Conservation (phyloP, 768 basidiomycete genomes). For the Leccinum truebloodii region DNA sequence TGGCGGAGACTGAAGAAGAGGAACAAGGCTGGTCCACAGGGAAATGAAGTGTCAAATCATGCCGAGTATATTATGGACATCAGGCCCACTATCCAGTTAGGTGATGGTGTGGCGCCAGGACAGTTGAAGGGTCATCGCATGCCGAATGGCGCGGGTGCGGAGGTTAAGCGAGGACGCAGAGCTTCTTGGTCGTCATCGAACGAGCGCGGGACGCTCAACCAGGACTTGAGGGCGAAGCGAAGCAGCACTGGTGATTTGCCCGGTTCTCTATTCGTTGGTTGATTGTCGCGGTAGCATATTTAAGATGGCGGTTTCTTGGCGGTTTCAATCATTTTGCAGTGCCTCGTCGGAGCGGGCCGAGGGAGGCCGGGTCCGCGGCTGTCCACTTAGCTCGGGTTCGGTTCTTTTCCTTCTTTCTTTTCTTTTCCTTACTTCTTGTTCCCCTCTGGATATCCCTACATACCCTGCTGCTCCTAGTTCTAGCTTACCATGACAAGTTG, state of each 20-base stretch:
- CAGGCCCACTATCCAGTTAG: constrained; percentile 26
- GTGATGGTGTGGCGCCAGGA: constrained; percentile 8
- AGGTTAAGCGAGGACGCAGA: constrained; percentile 15
- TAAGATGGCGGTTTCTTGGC: too few relatives aligned
- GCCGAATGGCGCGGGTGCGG: constrained; percentile 4
- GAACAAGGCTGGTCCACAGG: constrained; percentile 17
- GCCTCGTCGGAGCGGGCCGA: background rate
- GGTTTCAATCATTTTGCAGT: background rate
- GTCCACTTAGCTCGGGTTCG: background rate
- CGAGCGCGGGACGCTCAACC: constrained; percentile 24
- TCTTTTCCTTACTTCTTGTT: background rate
- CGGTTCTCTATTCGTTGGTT: background rate
- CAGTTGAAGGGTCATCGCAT: background rate
- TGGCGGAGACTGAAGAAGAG: constrained; percentile 53
- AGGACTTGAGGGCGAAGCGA: constrained; percentile 11
- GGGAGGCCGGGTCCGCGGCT: background rate
- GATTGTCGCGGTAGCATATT: background rate
- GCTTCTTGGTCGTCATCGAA: constrained; percentile 28
- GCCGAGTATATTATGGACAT: constrained; percentile 21
- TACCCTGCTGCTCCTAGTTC: background rate
- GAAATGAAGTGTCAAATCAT: constrained; percentile 6
- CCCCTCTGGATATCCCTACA: background rate
- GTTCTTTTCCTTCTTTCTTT: constrained; percentile 1
- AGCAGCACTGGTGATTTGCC: constrained; percentile 28
- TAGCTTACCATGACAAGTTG: constrained; percentile 36